phyloP scores from a whole-genome alignment of 2,329 filamentous ascomycete genomes.

The Chlorencoelia australis region DNA sequence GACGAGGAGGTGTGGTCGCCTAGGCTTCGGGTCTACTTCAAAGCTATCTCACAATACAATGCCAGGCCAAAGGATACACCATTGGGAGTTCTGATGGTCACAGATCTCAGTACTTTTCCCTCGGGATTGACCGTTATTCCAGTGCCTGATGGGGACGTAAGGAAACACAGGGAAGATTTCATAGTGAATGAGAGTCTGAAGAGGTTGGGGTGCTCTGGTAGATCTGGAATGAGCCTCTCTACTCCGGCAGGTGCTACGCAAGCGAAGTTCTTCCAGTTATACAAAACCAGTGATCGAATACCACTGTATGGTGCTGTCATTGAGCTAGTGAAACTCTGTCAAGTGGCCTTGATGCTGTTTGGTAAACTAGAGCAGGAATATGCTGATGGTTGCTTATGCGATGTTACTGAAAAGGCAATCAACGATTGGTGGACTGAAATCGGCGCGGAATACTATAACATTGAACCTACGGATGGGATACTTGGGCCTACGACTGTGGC shows the following conservation, averaged over 20 bases:
- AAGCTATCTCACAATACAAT: constrained; percentile 75
- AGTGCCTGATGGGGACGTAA: constrained; percentile 77
- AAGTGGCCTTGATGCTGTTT: constrained; percentile 80
- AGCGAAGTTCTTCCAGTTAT: constrained; percentile 86
- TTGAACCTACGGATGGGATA: constrained; percentile 87
- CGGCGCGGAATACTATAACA: constrained; percentile 82
- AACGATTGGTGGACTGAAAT: constrained; percentile 96
- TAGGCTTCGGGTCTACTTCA: constrained; percentile 73
- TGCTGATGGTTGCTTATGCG: constrained; percentile 84
- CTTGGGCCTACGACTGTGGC: constrained; percentile 86
- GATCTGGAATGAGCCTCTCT: constrained; percentile 73
- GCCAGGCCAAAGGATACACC: constrained; percentile 73
- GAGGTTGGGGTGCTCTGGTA: constrained; percentile 80
- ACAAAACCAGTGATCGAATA: constrained; percentile 76
- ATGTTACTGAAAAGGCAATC: constrained; percentile 82
- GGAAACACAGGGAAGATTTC: constrained; percentile 70
- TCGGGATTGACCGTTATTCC: constrained; percentile 87
- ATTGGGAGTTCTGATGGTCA: constrained; percentile 82
- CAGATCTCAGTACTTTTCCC: constrained; percentile 85
- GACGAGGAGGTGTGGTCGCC: constrained; percentile 75
- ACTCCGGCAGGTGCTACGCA: constrained; percentile 71
- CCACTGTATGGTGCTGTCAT: constrained; percentile 68
- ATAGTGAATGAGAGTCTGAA: constrained; percentile 94
- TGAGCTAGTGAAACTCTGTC: constrained; percentile 84
- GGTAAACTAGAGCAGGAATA: constrained; percentile 80